A percentile compares a stretch with the other conserved stretches of the same genome.
phyloP scores from a whole-genome alignment of 306 rosid genomes.

The Crataegus laevigata region DNA sequence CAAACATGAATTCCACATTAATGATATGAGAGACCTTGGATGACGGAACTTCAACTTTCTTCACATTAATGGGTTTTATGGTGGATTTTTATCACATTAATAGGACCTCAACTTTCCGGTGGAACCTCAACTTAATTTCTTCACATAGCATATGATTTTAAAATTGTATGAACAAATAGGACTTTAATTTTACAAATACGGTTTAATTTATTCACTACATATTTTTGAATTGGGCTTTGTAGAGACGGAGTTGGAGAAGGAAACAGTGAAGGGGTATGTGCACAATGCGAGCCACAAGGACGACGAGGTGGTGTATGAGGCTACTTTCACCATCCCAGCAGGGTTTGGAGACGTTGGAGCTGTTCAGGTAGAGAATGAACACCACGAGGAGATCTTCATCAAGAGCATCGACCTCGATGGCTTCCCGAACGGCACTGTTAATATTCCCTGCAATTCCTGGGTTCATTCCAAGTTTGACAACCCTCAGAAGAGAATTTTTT shows the following conservation, averaged over 20 bases:
- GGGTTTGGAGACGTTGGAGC: slow-evolving; percentile 66
- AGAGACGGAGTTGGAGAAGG: slow-evolving; percentile 54
- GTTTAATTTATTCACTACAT: background rate
- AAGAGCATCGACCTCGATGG: slow-evolving; percentile 40
- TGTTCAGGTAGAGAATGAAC: slow-evolving; percentile 59
- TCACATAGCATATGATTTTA: too few species aligned
- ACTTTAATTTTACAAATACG: background rate
- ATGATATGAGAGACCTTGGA: too few species aligned
- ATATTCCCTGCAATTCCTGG: slow-evolving; percentile 49
- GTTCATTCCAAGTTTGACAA: slow-evolving; percentile 53
- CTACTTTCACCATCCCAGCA: slow-evolving; percentile 33
- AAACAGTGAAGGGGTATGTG: slow-evolving; percentile 35
- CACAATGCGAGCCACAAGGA: slow-evolving; percentile 28
- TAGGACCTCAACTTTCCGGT: too few species aligned
- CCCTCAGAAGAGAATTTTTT: slow-evolving; percentile 46
- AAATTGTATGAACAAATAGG: background rate
- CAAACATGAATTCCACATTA: too few species aligned
- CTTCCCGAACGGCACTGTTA: slow-evolving; percentile 20
- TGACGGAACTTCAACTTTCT: too few species aligned
- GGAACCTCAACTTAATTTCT: too few species aligned
- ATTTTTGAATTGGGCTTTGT: background rate
- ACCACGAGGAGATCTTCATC: slow-evolving; percentile 60
- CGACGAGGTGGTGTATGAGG: slow-evolving; percentile 34
- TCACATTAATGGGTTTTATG: too few species aligned
- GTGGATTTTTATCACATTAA: too few species aligned